Evolutionary conservation across 179 eudicot genomes (phyloP).

Genomic region (Beta macrorhiza): DNA sequence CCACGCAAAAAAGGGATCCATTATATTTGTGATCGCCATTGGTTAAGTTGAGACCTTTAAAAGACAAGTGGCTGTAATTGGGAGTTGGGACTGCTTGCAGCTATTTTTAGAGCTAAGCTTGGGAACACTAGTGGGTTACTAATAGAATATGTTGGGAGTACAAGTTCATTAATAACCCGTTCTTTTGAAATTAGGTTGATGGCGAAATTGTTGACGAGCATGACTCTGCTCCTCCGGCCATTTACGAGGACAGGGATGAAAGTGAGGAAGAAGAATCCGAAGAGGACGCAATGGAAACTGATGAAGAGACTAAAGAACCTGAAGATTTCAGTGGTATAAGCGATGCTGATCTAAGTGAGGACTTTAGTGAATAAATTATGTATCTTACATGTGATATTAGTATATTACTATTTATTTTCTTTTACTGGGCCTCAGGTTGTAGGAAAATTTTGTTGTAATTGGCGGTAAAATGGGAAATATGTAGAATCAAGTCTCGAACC

Average conservation of each 20-base stretch:
- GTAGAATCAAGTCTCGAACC: not conserved
- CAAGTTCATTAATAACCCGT: not conserved
- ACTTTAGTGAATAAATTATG: constrained; percentile 30
- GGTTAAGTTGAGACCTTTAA: too few species aligned
- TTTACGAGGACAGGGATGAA: constrained; percentile 59
- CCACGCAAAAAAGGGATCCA: too few species aligned
- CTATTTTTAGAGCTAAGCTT: too few species aligned
- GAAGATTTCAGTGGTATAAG: constrained; percentile 49
- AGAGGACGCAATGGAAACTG: constrained; percentile 75
- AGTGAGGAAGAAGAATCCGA: constrained; percentile 59
- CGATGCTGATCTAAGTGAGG: constrained; percentile 49
- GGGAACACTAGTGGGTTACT: not conserved
- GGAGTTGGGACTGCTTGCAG: too few species aligned
- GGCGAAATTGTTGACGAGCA: constrained; percentile 53
- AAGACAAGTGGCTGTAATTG: too few species aligned
- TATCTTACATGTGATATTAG: not conserved
- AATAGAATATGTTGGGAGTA: not conserved
- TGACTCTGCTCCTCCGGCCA: constrained; percentile 40
- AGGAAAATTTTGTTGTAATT: constrained; percentile 10
- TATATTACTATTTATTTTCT: not conserved
- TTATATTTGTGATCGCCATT: too few species aligned
- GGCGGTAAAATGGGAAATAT: not conserved
- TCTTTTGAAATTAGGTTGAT: constrained; percentile 39
- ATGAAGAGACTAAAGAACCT: constrained; percentile 46
- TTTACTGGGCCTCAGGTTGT: not conserved